phyloP scores from a whole-genome alignment of 176 grass and related monocot genomes.

The Cenchrus americanus region DNA sequence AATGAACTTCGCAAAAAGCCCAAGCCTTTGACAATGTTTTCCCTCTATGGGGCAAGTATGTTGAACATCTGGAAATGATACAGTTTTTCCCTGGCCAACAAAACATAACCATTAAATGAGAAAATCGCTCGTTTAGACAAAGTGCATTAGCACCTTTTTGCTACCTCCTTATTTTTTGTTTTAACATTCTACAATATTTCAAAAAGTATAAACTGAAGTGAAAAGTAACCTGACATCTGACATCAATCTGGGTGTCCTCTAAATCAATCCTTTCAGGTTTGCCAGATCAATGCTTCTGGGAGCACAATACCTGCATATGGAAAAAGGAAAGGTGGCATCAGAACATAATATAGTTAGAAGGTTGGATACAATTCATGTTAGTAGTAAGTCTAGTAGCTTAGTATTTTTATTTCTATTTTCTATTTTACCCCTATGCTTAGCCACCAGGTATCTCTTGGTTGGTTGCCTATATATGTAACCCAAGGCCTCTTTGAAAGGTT shows the following conservation, averaged over 20 bases:
- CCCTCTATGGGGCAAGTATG: not conserved
- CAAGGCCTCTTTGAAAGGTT: too few relatives aligned
- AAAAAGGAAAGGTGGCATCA: not conserved
- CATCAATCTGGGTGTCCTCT: constrained; percentile 79
- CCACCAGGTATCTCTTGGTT: too few relatives aligned
- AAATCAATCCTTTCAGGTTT: constrained; percentile 84
- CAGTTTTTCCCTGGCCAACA: not conserved
- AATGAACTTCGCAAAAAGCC: not conserved
- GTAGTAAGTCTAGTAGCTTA: too few relatives aligned
- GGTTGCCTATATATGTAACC: too few relatives aligned
- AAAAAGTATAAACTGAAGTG: constrained; percentile 11
- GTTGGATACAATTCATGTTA: not conserved
- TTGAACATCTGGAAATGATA: not conserved
- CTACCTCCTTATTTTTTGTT: not conserved
- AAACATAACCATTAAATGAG: not conserved
- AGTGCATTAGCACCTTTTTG: not conserved
- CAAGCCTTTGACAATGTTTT: not conserved
- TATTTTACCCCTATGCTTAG: too few relatives aligned
- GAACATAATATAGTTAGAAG: too few relatives aligned
- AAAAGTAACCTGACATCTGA: constrained; percentile 80
- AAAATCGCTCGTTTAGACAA: not conserved
- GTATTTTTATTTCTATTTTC: too few relatives aligned
- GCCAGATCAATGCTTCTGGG: constrained; percentile 83
- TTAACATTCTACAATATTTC: not conserved
- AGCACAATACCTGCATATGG: constrained; percentile 82